These are phyloP conservation scores for Leccinum pellstonianum DNA, from an alignment of 768 basidiomycete genomes.

Conservation along the genomic window DNA sequence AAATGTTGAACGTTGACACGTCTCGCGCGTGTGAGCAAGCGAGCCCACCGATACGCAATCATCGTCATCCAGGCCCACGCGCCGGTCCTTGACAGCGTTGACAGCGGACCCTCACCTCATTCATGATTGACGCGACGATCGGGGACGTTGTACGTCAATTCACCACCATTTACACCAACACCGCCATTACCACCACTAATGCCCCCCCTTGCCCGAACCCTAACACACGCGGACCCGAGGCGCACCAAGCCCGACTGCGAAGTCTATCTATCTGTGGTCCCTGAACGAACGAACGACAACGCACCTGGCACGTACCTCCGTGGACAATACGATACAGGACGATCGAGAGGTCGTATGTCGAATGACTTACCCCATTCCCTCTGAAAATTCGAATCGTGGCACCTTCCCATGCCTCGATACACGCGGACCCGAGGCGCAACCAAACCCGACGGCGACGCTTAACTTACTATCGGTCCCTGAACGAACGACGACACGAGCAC, in stretches of 20 bases:
- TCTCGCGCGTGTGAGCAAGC: neutral
- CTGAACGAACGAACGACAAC: neutral
- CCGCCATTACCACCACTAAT: neutral
- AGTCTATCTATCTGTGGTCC: neutral
- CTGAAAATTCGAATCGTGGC: neutral
- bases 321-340: neutral
- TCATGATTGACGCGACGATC: neutral
- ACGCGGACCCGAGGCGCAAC: neutral
- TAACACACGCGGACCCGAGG: slow-evolving; percentile 8
- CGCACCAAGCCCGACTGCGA: neutral
- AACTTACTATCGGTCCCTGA: neutral
- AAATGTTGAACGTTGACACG: neutral
- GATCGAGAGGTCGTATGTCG: neutral
- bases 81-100: neutral
- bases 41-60: neutral
- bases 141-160: neutral
- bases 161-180: neutral
- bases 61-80: neutral
- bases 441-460: neutral
- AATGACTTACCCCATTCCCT: neutral
- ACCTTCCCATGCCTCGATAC: neutral
- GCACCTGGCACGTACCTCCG: neutral
- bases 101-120: neutral
- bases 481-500: neutral
- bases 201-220: slow-evolving; percentile 7